A percentile compares a stretch with the other conserved stretches of the same genome.
Evolutionary conservation across 192 early-diverging fungal species (phyloP).

Genomic region (Mortierella claussenii): DNA sequence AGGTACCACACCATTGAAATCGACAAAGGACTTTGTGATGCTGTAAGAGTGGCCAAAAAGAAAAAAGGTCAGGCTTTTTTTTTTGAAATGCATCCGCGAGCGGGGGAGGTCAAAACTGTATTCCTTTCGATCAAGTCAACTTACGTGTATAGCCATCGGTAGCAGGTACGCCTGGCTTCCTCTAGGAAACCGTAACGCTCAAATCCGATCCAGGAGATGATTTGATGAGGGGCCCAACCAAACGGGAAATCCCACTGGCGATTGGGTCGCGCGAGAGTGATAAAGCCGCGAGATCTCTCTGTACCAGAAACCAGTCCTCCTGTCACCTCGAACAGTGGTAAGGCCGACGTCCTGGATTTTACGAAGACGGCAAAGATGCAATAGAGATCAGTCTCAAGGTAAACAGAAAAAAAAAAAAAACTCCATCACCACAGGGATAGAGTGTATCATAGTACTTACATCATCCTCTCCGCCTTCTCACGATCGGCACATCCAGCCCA

Average conservation of each 20-base stretch:
- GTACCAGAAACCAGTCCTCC: slow-evolving; percentile 96
- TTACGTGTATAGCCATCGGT: slow-evolving; percentile 95
- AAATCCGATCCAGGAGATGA: slow-evolving; percentile 94
- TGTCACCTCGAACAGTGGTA: slow-evolving; percentile 86
- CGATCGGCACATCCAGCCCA: slow-evolving; percentile 88
- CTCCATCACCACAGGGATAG: background rate
- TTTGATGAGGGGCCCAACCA: slow-evolving; percentile 99
- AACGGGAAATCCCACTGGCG: slow-evolving; percentile 96
- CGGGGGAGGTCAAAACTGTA: too few species aligned
- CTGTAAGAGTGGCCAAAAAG: slow-evolving; percentile 21
- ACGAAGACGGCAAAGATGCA: background rate
- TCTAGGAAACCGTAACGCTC: slow-evolving; percentile 82
- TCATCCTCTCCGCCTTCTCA: slow-evolving; percentile 82
- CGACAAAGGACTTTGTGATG: slow-evolving; percentile 94
- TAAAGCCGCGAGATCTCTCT: slow-evolving; percentile 85
- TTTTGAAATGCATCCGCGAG: too few species aligned
- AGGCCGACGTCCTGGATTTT: slow-evolving; percentile 28
- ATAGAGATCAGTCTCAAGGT: too few species aligned
- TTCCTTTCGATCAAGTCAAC: too few species aligned
- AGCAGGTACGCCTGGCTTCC: slow-evolving; percentile 81
- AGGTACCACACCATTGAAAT: slow-evolving; percentile 96
- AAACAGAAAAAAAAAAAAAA: background rate
- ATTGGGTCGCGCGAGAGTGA: slow-evolving; percentile 86
- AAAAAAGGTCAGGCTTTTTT: too few species aligned
- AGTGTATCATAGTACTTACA: slow-evolving; percentile 47